These are phyloP conservation scores for Ilyonectria sp. DNA, from an alignment of 2,329 filamentous ascomycete genomes.

Conservation along the genomic window DNA sequence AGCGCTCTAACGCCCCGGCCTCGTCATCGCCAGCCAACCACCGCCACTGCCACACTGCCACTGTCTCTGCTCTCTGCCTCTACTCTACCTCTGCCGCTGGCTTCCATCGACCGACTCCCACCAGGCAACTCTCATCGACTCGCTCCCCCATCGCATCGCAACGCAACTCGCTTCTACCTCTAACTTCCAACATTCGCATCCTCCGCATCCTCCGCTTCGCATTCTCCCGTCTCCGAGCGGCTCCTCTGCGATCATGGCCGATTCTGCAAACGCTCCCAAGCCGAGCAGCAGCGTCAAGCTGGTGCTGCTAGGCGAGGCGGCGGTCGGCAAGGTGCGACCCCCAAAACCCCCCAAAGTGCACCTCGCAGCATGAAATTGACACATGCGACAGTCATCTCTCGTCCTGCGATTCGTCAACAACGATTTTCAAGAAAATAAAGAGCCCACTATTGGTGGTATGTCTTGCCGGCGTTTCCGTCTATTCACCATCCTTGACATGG, in stretches of 20 bases:
- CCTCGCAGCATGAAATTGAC: slow-evolving; percentile 44
- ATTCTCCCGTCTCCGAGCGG: slow-evolving; percentile 12
- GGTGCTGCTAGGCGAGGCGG: slow-evolving; percentile 95
- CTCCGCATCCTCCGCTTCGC: slow-evolving; percentile 2
- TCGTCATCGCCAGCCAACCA: slow-evolving; percentile 49
- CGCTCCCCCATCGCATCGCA: slow-evolving; percentile 2
- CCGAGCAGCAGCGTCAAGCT: slow-evolving; percentile 99
- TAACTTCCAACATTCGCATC: slow-evolving; percentile 14
- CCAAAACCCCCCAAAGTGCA: slow-evolving; percentile 2
- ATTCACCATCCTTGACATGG: slow-evolving; percentile 7
- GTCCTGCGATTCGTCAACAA: slow-evolving; percentile 99
- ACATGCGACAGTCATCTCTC: slow-evolving; percentile 82
- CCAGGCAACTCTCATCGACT: slow-evolving; percentile 38
- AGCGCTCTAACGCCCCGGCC: slow-evolving; percentile 39
- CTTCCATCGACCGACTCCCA: slow-evolving; percentile 36
- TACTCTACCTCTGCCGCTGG: slow-evolving; percentile 21
- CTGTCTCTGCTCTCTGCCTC: slow-evolving; percentile 19
- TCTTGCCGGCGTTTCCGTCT: slow-evolving; percentile 40
- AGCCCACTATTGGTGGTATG: slow-evolving; percentile 97
- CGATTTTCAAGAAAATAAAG: slow-evolving; percentile 99
- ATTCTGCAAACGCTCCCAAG: slow-evolving; percentile 79
- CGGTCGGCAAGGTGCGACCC: slow-evolving; percentile 90
- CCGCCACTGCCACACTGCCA: slow-evolving; percentile 40
- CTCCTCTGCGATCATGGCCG: slow-evolving; percentile 54
- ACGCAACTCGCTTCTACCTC: slow-evolving; percentile 17